Base-by-base conservation (phyloP, 139 green algal species). In the Chlamydomonas incerta region DNA sequence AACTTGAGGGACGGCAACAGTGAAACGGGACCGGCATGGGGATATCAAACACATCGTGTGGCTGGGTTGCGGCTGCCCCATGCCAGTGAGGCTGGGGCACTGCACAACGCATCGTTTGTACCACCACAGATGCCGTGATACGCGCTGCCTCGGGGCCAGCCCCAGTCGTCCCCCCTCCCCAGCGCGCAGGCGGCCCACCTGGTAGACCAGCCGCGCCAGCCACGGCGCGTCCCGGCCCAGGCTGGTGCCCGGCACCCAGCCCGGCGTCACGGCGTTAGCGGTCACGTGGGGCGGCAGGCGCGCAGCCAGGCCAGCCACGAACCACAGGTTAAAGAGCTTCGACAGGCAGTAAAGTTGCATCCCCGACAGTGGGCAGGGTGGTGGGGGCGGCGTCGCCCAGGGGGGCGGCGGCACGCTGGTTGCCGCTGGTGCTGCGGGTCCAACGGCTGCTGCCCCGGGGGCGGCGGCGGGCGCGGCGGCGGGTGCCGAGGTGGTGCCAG, bases 241-340 rank as follows among this genome's bases (percentile, higher is more conserved):
- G 18, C 46, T 17, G 33, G 82, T 81, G 31, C 60, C 66, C 20
- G 82, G 82, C 72, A 88, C 82, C 60, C 70, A 88, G 47, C 82
- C 82, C 5, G 82, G 82, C 13, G 83, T 85, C 15, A 88, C 83
- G 24, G 83, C 74, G 69, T 84, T 72, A 34, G 29, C 31, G 6
- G 52, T 84, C 46, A 88, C 47, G 21, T 37, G 15, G 23, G 47
- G 2, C 31, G 63, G 71, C 55, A 73, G 46, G 63, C 84, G 29
- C 58, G 41, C n/a, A 14, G 73, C 73, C 6, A 88, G 52, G 28
- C 46, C n/a, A 34, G 29, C 68, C 3, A 63, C 74, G 62, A 84
- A 85, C 74, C 74, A 84, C 26, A 84, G n/a, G 66, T 88, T 88
- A 74, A 84, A 88, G 34, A 88, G 33, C 73, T 88, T 88, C 0